Conservation (phyloP, 139 green algal species). For the Chlorella sorokiniana region DNA sequence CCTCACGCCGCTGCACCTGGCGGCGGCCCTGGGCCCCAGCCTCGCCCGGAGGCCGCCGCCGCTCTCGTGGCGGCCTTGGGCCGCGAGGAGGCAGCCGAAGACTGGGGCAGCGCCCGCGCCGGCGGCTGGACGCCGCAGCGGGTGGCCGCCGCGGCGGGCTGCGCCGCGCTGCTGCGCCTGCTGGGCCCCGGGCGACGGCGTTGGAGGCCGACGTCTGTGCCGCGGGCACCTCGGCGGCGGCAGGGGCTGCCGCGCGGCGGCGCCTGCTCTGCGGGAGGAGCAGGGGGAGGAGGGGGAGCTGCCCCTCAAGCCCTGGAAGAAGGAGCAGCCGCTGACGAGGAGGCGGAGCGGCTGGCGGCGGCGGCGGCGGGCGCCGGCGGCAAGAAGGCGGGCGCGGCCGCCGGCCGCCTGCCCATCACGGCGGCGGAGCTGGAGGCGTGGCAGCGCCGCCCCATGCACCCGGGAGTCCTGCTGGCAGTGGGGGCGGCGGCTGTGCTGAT, state of each 20-base stretch:
- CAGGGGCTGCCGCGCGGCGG: not conserved
- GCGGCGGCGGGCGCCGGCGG: not conserved
- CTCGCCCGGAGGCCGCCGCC: not conserved
- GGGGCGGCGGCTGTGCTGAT: not conserved
- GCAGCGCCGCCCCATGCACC: not conserved
- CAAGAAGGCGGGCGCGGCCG: not conserved
- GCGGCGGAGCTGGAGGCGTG: constrained; percentile 2
- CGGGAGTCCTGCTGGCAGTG: not conserved
- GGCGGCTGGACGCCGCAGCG: not conserved
- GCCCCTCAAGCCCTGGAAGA: no score
- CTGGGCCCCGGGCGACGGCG: not conserved
- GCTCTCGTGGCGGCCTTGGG: constrained; percentile 11
- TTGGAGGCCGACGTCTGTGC: not conserved
- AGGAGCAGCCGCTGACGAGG: no score
- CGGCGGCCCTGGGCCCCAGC: not conserved
- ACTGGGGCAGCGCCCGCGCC: not conserved
- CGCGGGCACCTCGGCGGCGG: not conserved
- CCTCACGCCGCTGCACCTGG: constrained; percentile 11
- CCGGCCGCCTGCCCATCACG: not conserved
- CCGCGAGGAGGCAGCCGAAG: not conserved
- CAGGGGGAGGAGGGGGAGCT: no score
- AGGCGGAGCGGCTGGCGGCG: no score
- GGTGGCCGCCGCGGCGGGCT: constrained; percentile 1
- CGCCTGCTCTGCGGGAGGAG: no score
- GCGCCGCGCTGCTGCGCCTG: not conserved